Percentiles rank a stretch among this genome's conserved stretches.
phyloP scores from a whole-genome alignment of 805 yeast species.

The Citeromyces nyonsensis region DNA sequence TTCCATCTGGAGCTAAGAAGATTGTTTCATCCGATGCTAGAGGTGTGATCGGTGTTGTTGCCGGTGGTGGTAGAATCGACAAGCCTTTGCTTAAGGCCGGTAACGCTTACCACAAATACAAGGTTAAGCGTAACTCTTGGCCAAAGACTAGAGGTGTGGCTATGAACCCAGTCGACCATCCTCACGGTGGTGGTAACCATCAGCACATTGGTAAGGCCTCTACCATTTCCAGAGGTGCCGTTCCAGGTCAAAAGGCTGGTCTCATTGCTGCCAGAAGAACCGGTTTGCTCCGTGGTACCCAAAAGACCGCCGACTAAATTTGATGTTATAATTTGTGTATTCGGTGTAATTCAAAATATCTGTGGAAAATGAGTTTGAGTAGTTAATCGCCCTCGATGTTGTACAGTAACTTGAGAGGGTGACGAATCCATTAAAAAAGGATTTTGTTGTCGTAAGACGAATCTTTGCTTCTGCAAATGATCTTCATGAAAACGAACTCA shows the following conservation, averaged over 20 bases:
- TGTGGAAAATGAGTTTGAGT: too few species aligned
- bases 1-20: slow-evolving; percentile 99
- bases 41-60: slow-evolving; percentile 99
- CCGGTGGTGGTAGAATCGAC: slow-evolving; percentile 99
- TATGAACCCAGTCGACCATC: slow-evolving; percentile 99
- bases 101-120: slow-evolving; percentile 99
- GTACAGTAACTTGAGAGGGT: too few species aligned
- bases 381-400: too few species aligned
- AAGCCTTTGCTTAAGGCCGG: slow-evolving; percentile 99
- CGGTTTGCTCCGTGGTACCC: slow-evolving; percentile 99
- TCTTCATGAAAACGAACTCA: too few species aligned
- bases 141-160: slow-evolving; percentile 99
- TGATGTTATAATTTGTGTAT: slow-evolving; percentile 1
- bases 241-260: slow-evolving; percentile 99
- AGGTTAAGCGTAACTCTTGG: slow-evolving; percentile 99
- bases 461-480: too few species aligned
- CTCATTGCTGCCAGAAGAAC: slow-evolving; percentile 99
- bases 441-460: too few species aligned
- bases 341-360: not conserved
- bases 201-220: slow-evolving; percentile 99
- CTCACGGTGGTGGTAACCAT: slow-evolving; percentile 99
- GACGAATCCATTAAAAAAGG: too few species aligned
- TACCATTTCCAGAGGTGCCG: slow-evolving; percentile 98
- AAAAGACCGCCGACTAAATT: slow-evolving; percentile 27
- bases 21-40: slow-evolving; percentile 89